These are phyloP conservation scores for Neophaeococcomyces aloes DNA, from an alignment of 2,329 filamentous ascomycete genomes.

Conservation along the genomic window DNA sequence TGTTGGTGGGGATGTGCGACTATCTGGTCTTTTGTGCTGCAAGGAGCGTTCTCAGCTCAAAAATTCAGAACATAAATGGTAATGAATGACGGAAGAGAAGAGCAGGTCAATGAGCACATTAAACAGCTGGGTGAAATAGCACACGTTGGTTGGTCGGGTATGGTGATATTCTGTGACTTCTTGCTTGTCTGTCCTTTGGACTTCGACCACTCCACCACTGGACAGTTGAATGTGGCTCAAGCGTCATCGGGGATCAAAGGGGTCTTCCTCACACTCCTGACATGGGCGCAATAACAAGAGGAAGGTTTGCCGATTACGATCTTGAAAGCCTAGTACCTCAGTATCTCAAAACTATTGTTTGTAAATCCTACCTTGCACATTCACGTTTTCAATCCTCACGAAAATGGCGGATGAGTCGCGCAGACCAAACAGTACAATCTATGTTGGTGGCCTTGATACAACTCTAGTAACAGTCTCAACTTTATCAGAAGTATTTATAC, in stretches of 20 bases:
- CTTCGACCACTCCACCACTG: neutral
- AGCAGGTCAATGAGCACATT: too few species aligned
- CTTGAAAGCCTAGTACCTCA: too few species aligned
- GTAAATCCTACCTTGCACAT: neutral
- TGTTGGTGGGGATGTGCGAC: slow-evolving; percentile 34
- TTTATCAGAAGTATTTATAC: slow-evolving; percentile 84
- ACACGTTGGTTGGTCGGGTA: too few species aligned
- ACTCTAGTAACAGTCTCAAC: slow-evolving; percentile 59
- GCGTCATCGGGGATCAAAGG: slow-evolving; percentile 6
- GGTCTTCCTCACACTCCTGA: slow-evolving; percentile 1
- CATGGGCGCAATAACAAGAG: too few species aligned
- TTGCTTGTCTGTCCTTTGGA: slow-evolving; percentile 6
- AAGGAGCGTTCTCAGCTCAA: slow-evolving; percentile 11
- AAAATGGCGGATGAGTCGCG: slow-evolving; percentile 64
- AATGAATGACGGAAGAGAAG: slow-evolving; percentile 1
- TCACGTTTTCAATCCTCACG: neutral
- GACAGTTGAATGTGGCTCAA: slow-evolving; percentile 6
- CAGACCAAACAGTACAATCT: slow-evolving; percentile 82
- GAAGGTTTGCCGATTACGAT: slow-evolving; percentile 3
- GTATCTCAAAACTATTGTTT: too few species aligned
- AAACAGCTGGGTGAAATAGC: too few species aligned
- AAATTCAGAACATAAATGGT: slow-evolving; percentile 2
- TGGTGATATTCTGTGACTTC: neutral
- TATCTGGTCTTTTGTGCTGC: slow-evolving; percentile 4
- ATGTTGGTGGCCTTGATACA: slow-evolving; percentile 78